These are phyloP conservation scores for Verticillium klebahnii DNA, from an alignment of 2,329 filamentous ascomycete genomes.

Conservation along the genomic window DNA sequence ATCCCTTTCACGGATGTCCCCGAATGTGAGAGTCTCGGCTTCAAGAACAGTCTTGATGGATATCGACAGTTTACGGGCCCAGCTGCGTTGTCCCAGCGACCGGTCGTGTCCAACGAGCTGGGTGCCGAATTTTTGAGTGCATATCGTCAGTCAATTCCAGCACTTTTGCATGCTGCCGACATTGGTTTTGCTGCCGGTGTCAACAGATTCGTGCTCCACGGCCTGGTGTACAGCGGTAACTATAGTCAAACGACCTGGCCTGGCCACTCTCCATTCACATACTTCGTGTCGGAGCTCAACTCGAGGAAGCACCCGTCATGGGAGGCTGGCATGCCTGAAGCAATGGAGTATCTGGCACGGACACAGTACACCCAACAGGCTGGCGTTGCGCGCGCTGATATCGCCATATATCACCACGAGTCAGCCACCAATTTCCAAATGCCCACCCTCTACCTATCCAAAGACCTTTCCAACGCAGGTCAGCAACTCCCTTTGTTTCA, in stretches of 20 bases:
- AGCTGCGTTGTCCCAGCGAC: constrained; percentile 29
- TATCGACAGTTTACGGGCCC: constrained; percentile 34
- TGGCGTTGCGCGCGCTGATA: constrained; percentile 23
- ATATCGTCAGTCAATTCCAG: too few species aligned
- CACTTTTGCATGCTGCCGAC: constrained; percentile 20
- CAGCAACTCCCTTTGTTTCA: too few species aligned
- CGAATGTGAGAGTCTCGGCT: constrained; percentile 34
- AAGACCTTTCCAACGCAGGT: too few species aligned
- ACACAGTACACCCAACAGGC: constrained; percentile 30
- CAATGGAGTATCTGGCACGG: constrained; percentile 27
- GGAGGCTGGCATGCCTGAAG: constrained; percentile 13
- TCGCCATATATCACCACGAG: neutral
- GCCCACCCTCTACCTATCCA: too few species aligned
- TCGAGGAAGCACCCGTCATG: constrained; percentile 33
- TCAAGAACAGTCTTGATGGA: constrained; percentile 28
- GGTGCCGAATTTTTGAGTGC: constrained; percentile 17
- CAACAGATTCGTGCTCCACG: constrained; percentile 41
- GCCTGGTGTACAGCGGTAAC: constrained; percentile 30
- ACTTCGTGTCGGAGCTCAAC: constrained; percentile 30
- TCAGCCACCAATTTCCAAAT: neutral
- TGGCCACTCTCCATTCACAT: constrained; percentile 36
- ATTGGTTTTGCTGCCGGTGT: constrained; percentile 32
- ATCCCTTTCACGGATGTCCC: constrained; percentile 32
- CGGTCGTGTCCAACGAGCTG: constrained; percentile 33
- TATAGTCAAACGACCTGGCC: constrained; percentile 45